Evolutionary conservation across 225 moss, liverwort and hornwort genomes (phyloP).

Genomic region (Bryoerythrophyllum caledonicum): DNA sequence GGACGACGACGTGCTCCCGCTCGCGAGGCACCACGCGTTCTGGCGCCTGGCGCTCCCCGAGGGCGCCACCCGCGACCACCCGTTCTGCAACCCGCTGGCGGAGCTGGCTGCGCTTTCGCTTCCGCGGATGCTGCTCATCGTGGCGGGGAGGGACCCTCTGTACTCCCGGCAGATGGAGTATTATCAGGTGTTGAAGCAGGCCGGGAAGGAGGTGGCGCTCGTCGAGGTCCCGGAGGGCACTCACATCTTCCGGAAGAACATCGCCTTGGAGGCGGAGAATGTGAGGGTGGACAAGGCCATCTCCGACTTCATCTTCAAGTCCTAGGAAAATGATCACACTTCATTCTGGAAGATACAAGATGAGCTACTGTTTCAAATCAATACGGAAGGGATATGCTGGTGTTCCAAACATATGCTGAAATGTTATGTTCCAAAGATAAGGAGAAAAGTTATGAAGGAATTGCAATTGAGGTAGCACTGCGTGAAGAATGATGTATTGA

Average conservation of each 20-base stretch:
- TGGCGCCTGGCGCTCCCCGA: slow-evolving; percentile 42
- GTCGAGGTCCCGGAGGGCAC: slow-evolving; percentile 43
- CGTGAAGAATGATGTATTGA: too few species aligned
- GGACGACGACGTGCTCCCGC: slow-evolving; percentile 34
- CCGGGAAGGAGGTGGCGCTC: slow-evolving; percentile 45
- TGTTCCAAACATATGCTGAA: too few species aligned
- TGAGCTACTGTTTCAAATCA: too few species aligned
- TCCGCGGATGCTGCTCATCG: slow-evolving; percentile 41
- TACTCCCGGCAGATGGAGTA: slow-evolving; percentile 39
- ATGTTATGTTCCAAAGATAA: too few species aligned
- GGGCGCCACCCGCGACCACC: slow-evolving; percentile 47
- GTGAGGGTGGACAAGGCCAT: slow-evolving; percentile 39
- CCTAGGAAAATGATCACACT: not conserved
- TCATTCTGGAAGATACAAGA: too few species aligned
- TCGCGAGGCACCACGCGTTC: slow-evolving; percentile 29
- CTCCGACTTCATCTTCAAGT: slow-evolving; percentile 32
- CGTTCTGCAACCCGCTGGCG: slow-evolving; percentile 43
- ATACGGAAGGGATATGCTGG: too few species aligned
- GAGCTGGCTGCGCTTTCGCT: slow-evolving; percentile 25
- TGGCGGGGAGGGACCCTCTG: slow-evolving; percentile 48
- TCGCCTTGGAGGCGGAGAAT: slow-evolving; percentile 43
- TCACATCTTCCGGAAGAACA: slow-evolving; percentile 33
- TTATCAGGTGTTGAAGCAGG: slow-evolving; percentile 29
- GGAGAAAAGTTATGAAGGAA: too few species aligned
- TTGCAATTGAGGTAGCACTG: too few species aligned